Conservation (phyloP, 2,329 filamentous ascomycete species). For the Fusarium paranaense region DNA sequence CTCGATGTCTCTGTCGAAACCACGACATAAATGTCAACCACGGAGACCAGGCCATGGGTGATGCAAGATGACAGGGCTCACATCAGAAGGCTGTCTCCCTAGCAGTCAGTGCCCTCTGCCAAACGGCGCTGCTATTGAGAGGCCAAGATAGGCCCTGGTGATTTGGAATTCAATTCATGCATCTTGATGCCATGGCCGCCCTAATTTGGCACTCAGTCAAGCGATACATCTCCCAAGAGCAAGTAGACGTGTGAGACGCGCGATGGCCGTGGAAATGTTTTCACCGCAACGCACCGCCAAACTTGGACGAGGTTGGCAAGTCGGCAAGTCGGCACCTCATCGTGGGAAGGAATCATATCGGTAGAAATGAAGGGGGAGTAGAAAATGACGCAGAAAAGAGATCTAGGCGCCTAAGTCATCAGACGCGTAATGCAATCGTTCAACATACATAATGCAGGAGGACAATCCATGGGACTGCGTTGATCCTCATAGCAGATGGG, state of each 20-base stretch:
- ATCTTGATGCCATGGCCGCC: no score
- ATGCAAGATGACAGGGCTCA: neutral
- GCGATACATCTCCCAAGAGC: neutral
- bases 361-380: neutral
- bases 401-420: neutral
- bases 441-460: neutral
- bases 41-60: neutral
- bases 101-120: neutral
- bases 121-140: neutral
- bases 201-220: neutral
- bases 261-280: neutral
- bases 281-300: neutral
- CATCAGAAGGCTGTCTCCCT: neutral
- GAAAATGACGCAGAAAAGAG: neutral
- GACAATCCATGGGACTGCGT: neutral
- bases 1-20: no score
- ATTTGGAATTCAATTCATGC: no score
- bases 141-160: neutral
- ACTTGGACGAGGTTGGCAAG: neutral
- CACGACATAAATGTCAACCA: neutral
- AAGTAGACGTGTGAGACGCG: neutral
- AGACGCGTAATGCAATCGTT: neutral
- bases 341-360: neutral
- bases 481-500: neutral
- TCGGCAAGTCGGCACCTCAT: neutral